These are phyloP conservation scores for Venturia effusa DNA, from an alignment of 2,329 filamentous ascomycete species.

Conservation along the genomic window DNA sequence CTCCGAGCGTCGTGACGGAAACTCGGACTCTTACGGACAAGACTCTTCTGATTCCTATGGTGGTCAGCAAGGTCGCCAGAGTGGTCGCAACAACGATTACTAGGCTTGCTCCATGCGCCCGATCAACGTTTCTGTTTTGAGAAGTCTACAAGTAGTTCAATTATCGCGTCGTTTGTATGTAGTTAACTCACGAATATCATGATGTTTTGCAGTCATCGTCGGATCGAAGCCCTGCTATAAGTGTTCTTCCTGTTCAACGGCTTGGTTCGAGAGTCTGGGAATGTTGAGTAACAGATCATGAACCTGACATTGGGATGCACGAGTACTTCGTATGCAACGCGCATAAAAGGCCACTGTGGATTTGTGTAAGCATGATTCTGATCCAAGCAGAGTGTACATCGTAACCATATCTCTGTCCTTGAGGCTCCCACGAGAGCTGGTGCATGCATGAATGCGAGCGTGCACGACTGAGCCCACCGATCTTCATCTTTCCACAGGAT, in stretches of 20 bases:
- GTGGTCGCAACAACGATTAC: neutral
- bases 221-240: neutral
- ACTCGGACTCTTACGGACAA: neutral
- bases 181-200: neutral
- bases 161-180: neutral
- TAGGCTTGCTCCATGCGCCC: neutral
- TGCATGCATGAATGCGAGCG: too few relatives aligned
- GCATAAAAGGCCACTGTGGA: too few relatives aligned
- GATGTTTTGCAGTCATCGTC: neutral
- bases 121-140: neutral
- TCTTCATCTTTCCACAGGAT: neutral
- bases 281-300: too few relatives aligned
- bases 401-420: too few relatives aligned
- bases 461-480: too few relatives aligned
- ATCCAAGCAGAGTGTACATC: too few relatives aligned
- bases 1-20: neutral
- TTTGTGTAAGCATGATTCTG: too few relatives aligned
- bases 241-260: too few relatives aligned
- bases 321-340: too few relatives aligned
- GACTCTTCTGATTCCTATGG: neutral
- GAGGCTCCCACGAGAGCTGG: too few relatives aligned
- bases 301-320: too few relatives aligned
- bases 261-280: neutral
- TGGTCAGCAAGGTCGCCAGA: neutral
- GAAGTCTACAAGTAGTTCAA: neutral